Base-by-base conservation (phyloP, 1,284 basidiomycete species). In the Kwoniella shivajii region DNA sequence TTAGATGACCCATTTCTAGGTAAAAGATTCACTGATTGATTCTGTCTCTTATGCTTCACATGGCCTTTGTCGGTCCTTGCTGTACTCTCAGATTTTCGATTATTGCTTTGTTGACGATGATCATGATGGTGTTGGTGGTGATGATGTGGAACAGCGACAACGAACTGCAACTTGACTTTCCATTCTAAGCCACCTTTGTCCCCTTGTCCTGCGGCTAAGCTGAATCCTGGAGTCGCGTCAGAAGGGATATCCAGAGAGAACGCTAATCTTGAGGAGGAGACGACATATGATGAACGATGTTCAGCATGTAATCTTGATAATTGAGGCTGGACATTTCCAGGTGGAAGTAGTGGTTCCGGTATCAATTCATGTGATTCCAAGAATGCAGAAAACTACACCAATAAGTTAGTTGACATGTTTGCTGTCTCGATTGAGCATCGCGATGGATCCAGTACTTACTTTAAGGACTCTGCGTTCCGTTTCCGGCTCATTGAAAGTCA, bases 211-310 rank as follows among this genome's bases (percentile, higher is more conserved):
- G 77, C 76, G 3, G 64, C 65, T 13, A 82, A 71, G 0, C 69
- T 63, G 74, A 95, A 95, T 0, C 86, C 88, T 0, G 92, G 92
- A 51, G 88, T 88, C 0, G 87, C 90, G 61, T 94, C 92, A 1
- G 86, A 85, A 0, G 92, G 92, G 56, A 96, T 93, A 69, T 92
- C 90, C 2, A 96, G 83, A 6, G 87, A 82, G 76, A 95, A 95
- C 0, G 88, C 86, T 36, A 88, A 85, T 29, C 91, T 85, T 2
- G 86, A 80, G 0, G 86, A 85, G 45, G 87, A 84, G 9, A 86
- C 77, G 2, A 87, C 84, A 68, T 90, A 86, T 5, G 88, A 85
- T 0, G 86, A 82, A 65, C 90, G 86, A 59, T 90, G 85, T 70
- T 94, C 91, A 0, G 90, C 89, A 69, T 94, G 90, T 2, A 89